Conservation (phyloP, 2,329 filamentous ascomycete genomes). For the Verticillium klebahnii region DNA sequence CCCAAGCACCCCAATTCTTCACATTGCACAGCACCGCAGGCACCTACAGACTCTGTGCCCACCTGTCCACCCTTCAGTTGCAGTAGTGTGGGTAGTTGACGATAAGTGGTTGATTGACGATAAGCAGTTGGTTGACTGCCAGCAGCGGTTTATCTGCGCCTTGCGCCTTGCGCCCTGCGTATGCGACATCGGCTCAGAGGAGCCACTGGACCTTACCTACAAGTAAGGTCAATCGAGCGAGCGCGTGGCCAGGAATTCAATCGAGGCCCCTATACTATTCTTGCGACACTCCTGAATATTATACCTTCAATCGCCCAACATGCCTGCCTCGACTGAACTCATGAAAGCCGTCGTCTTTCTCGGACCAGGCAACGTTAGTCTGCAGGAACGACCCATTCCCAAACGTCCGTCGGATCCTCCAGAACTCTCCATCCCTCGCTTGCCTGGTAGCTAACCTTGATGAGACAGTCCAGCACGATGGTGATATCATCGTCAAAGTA, state of each 20-base stretch:
- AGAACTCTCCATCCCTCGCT: not conserved
- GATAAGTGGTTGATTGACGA: not conserved
- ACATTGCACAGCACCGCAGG: not conserved
- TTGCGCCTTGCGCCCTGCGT: not conserved
- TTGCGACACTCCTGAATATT: no score
- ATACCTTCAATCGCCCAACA: no score
- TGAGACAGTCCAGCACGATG: conserved; percentile 55
- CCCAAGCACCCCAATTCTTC: not conserved
- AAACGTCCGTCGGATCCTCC: conserved; percentile 36
- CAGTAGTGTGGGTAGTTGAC: not conserved
- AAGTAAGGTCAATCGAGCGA: no score
- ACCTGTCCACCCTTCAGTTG: not conserved
- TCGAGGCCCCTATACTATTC: no score
- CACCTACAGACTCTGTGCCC: not conserved
- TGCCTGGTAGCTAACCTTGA: not conserved
- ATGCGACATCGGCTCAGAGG: not conserved
- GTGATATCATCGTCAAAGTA: conserved; percentile 80
- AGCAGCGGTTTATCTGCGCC: not conserved
- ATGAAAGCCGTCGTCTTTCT: conserved; percentile 93
- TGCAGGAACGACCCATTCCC: conserved; percentile 78
- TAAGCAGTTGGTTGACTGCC: not conserved
- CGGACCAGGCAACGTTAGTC: conserved; percentile 65
- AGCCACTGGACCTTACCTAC: not conserved
- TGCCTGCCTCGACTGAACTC: no score
- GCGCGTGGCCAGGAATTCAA: no score